Percentiles rank a stretch among this genome's conserved stretches.
Evolutionary conservation across 2,329 filamentous ascomycete species (phyloP).

Genomic region (Fusarium sulawesiense): DNA sequence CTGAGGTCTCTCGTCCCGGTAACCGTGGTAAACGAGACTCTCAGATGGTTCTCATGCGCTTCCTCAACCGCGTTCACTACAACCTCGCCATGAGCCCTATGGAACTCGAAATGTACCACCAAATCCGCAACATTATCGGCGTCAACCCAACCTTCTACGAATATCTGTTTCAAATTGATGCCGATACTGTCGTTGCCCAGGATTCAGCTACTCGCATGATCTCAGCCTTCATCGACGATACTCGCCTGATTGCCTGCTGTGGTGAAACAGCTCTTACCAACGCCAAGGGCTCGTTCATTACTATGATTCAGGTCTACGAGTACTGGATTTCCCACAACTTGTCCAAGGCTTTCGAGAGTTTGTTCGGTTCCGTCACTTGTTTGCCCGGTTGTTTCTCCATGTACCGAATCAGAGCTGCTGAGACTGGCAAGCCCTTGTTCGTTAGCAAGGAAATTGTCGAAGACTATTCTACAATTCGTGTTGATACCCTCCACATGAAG

Average conservation of each 20-base stretch:
- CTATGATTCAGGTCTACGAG: constrained; percentile 99
- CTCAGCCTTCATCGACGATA: constrained; percentile 89
- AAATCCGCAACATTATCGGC: constrained; percentile 98
- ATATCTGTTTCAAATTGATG: constrained; percentile 95
- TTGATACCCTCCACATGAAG: constrained; percentile 99
- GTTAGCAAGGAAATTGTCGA: constrained; percentile 93
- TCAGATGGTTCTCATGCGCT: constrained; percentile 98
- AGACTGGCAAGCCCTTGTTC: constrained; percentile 95
- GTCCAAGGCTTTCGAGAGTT: constrained; percentile 94
- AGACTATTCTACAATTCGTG: constrained; percentile 89
- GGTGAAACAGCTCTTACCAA: constrained; percentile 95
- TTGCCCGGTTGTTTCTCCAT: constrained; percentile 98
- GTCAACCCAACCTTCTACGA: constrained; percentile 99
- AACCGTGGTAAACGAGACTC: constrained; percentile 99
- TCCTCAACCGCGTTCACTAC: constrained; percentile 99
- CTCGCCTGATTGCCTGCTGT: constrained; percentile 90
- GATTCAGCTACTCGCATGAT: constrained; percentile 95
- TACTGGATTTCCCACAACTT: constrained; percentile 99
- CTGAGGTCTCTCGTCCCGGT: constrained; percentile 91
- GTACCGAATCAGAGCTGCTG: constrained; percentile 95
- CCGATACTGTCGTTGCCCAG: constrained; percentile 90
- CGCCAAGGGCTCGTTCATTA: constrained; percentile 91
- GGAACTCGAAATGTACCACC: constrained; percentile 98
- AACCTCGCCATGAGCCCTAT: constrained; percentile 95
- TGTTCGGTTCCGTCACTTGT: constrained; percentile 98